Evolutionary conservation across 2,329 filamentous ascomycete genomes (phyloP).

Genomic region (Coniochaeta ligniaria): DNA sequence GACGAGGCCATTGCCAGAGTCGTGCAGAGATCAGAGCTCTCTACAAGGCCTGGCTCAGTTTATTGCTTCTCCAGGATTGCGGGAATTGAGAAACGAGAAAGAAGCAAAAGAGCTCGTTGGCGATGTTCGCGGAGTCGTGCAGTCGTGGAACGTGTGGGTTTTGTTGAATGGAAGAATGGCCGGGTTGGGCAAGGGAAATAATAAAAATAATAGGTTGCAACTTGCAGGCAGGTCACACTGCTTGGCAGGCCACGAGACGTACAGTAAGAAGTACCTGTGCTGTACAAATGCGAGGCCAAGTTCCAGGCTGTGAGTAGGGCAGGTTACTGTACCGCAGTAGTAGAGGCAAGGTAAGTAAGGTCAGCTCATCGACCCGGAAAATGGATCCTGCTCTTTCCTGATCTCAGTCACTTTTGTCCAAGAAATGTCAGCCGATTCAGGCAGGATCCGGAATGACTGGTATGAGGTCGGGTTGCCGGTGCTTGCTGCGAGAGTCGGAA

Average conservation of each 20-base stretch:
- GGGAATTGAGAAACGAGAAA: constrained; percentile 5
- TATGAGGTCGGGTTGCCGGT: not conserved
- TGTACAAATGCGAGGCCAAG: not conserved
- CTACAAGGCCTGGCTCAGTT: constrained; percentile 8
- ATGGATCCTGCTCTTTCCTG: not conserved
- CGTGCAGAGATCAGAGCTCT: constrained; percentile 7
- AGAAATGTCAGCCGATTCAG: not conserved
- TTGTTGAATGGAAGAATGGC: constrained; percentile 2
- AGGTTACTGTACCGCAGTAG: too few relatives aligned
- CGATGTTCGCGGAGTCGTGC: not conserved
- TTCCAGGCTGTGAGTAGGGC: not conserved
- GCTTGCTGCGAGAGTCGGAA: not conserved
- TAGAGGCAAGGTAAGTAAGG: too few relatives aligned
- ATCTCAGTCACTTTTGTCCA: not conserved
- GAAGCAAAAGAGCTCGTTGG: not conserved
- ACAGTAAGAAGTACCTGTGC: not conserved
- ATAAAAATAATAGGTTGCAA: constrained; percentile 2
- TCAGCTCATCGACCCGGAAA: not conserved
- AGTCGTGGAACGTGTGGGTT: constrained; percentile 2
- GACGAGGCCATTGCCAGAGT: constrained; percentile 23
- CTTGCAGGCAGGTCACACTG: not conserved
- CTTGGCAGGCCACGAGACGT: not conserved
- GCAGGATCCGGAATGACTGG: not conserved
- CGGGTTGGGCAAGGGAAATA: constrained; percentile 1
- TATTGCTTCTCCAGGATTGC: constrained; percentile 1